Base-by-base conservation (phyloP, 2,329 filamentous ascomycete species). In the Fusarium algeriense region DNA sequence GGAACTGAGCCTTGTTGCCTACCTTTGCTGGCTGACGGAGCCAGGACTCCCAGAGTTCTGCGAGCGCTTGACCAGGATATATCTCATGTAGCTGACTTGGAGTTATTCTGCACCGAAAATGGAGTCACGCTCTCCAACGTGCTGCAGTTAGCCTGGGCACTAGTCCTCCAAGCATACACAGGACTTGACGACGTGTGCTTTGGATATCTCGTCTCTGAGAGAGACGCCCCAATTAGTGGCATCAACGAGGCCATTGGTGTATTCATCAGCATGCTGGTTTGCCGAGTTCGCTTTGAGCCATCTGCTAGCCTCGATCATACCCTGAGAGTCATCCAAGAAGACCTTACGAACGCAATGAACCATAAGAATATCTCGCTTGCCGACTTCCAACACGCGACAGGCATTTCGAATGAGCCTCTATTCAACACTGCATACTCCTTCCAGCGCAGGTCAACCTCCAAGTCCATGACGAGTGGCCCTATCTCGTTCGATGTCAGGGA, bases 381-480 rank as follows among this genome's bases (percentile, higher is more conserved):
- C 9, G 49, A 43, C 20, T 40, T 73, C 1, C 59, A 73, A 6
- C 62, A 59, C 26, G 34, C 20, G 2, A 30, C 23, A 23, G 58
- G 46, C 5, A 23, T 19, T 8, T 41, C 46, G 8, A 73, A 62
- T 12, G 58, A 70, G 6, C 46, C 66, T 11, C 70, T 71, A 7
- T 73, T 73, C 37, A 73, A 73, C 45, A 74, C 75, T 14, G 73
- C 71, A 30, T 75, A 75, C 34, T 74, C 72, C 0, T 74, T 74
- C 34, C 72, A 74, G 26, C 60, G 72, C 4, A 35, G 72, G 3
- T 71, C 72, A 3, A 45, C 59, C 17, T 63, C 60, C 30, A 74
- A 71, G 10, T 34, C 34, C 1, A 73, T 74, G 69, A 40, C 58
- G 0, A 65, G 48, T 3, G 67, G 58, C 4, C 12, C 63, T 3